Percentiles rank a stretch among this genome's conserved stretches.
These are phyloP conservation scores for Saccharomycodes ludwigii DNA, from an alignment of 805 yeast genomes.

Conservation along the genomic window DNA sequence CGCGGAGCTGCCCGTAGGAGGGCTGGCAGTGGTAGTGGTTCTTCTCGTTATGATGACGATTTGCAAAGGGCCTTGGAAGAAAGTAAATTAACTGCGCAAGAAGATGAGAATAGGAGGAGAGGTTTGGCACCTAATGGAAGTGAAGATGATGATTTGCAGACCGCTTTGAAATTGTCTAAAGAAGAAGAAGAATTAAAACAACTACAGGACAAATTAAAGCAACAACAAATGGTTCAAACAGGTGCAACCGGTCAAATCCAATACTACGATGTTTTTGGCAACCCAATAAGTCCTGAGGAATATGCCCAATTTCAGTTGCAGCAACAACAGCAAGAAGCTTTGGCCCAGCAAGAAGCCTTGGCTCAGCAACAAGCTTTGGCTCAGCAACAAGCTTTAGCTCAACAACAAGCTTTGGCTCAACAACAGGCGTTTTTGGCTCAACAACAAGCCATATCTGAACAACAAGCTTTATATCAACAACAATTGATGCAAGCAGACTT, in stretches of 20 bases:
- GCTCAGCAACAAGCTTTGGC: constrained; percentile 18
- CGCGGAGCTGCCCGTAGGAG: constrained; percentile 25
- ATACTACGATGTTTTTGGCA: constrained; percentile 24
- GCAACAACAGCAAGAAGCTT: constrained; percentile 16
- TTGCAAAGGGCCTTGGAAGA: constrained; percentile 70
- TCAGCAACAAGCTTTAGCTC: constrained; percentile 17
- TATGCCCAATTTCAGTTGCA: constrained; percentile 21
- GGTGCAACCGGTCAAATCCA: constrained; percentile 14
- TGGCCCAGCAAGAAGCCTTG: constrained; percentile 14
- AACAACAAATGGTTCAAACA: constrained; percentile 16
- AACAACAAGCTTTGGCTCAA: constrained; percentile 17
- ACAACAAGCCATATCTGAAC: constrained; percentile 20
- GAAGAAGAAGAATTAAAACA: constrained; percentile 22
- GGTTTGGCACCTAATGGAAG: constrained; percentile 10
- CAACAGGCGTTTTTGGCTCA: constrained; percentile 15
- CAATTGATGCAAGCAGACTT: constrained; percentile 37
- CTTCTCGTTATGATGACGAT: constrained; percentile 56
- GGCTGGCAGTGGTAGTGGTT: constrained; percentile 18
- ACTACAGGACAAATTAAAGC: constrained; percentile 18
- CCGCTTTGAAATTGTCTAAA: constrained; percentile 20
- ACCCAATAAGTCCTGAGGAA: constrained; percentile 25
- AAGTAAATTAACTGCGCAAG: constrained; percentile 71
- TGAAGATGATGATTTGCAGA: constrained; percentile 19
- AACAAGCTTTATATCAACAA: constrained; percentile 25
- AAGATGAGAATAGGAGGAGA: constrained; percentile 53